A percentile compares a stretch with the other conserved stretches of the same genome.
Evolutionary conservation across 1,284 basidiomycete species (phyloP).

Genomic region (Melampsora larici-populina): DNA sequence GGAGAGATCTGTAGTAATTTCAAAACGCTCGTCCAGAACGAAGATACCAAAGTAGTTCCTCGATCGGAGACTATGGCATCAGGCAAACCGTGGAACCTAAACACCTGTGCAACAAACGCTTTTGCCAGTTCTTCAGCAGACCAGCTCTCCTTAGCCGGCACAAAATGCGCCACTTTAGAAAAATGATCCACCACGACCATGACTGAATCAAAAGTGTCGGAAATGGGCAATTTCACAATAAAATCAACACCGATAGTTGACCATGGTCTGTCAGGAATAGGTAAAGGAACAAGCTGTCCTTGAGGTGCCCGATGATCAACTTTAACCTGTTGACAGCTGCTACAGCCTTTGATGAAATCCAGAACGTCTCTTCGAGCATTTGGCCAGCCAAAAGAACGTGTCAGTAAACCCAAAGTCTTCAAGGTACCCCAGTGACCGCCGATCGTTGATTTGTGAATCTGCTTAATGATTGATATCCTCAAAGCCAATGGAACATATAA

Average conservation of each 20-base stretch:
- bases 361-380: background rate
- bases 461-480: background rate
- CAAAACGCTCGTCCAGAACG: background rate
- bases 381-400: slow-evolving; percentile 13
- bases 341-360: slow-evolving; percentile 48
- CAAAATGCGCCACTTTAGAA: no score
- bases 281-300: slow-evolving; percentile 54
- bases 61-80: no score
- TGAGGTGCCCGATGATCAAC: slow-evolving; percentile 52
- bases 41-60: slow-evolving; percentile 2
- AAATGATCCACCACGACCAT: no score
- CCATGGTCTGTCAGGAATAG: no score
- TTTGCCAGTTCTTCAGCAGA: background rate
- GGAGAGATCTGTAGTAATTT: background rate
- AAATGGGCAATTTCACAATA: slow-evolving; percentile 42
- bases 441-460: background rate
- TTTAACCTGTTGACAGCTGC: slow-evolving; percentile 53
- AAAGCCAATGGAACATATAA: background rate
- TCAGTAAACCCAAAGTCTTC: background rate
- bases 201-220: slow-evolving; percentile 55
- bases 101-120: background rate
- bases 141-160: background rate
- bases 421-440: background rate
- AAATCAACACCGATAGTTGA: slow-evolving; percentile 26
- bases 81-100: slow-evolving; percentile 19